phyloP scores from a whole-genome alignment of 352 stramenopile genomes.

The Phytopythium delawarense region DNA sequence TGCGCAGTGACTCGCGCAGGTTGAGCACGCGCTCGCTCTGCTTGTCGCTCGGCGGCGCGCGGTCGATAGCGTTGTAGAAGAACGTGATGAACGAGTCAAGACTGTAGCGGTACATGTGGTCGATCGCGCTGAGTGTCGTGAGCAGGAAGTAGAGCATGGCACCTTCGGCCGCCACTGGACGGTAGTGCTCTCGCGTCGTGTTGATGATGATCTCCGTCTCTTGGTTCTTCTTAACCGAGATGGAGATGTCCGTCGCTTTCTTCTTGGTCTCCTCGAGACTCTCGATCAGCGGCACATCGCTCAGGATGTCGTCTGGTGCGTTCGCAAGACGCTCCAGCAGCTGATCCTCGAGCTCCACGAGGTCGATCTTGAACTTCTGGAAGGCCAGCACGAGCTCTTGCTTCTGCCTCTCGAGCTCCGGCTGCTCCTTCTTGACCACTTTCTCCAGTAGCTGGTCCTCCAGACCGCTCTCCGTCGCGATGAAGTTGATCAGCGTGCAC shows the following conservation, averaged over 20 bases:
- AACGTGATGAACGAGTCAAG: conserved; percentile 97
- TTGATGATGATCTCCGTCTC: conserved; percentile 95
- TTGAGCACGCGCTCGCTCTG: conserved; percentile 90
- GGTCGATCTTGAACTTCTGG: conserved; percentile 95
- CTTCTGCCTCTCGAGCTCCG: conserved; percentile 93
- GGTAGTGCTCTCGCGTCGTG: conserved; percentile 93
- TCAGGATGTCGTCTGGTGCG: conserved; percentile 95
- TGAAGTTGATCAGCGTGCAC: conserved; percentile 98
- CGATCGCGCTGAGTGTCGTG: conserved; percentile 93
- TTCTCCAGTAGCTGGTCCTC: conserved; percentile 96
- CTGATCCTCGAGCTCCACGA: conserved; percentile 96
- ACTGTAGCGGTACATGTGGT: conserved; percentile 99
- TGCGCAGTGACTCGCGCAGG: conserved; percentile 91
- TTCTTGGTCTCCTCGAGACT: conserved; percentile 96
- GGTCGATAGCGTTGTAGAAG: conserved; percentile 95
- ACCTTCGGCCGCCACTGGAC: conserved; percentile 91
- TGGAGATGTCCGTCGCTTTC: conserved; percentile 94
- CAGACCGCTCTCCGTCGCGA: conserved; percentile 94
- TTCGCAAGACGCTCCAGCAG: conserved; percentile 94
- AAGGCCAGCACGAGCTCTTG: conserved; percentile 91
- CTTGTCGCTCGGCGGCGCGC: conserved; percentile 81
- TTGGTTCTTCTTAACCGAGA: conserved; percentile 93
- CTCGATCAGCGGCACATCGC: conserved; percentile 95
- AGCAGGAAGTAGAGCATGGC: conserved; percentile 98
- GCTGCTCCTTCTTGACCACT: conserved; percentile 94